These are phyloP conservation scores for Cytidiella melzeri DNA, from an alignment of 768 basidiomycete species.

Conservation along the genomic window DNA sequence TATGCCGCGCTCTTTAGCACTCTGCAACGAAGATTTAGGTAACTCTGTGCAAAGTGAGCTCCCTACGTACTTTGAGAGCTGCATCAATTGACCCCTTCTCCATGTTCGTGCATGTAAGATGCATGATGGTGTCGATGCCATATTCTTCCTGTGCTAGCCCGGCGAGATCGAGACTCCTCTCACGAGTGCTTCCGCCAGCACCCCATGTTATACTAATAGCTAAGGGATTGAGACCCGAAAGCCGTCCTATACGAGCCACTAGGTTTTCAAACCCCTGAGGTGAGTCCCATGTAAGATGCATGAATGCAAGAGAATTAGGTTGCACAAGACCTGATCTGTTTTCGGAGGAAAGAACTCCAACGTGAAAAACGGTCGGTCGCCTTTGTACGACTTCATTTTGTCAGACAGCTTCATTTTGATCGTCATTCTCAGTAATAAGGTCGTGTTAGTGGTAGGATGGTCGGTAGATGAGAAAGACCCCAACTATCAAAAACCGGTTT, in stretches of 20 bases:
- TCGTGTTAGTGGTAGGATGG: too few relatives aligned
- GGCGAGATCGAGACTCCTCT: constrained; percentile 83
- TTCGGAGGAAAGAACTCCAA: constrained; percentile 98
- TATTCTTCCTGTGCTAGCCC: constrained; percentile 66
- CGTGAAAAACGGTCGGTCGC: constrained; percentile 71
- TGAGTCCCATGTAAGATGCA: too few relatives aligned
- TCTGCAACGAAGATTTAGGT: too few relatives aligned
- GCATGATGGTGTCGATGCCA: constrained; percentile 82
- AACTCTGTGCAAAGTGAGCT: too few relatives aligned
- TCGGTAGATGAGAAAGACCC: too few relatives aligned
- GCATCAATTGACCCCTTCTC: constrained; percentile 80
- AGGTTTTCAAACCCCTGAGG: constrained; percentile 87
- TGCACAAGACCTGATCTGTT: constrained; percentile 56
- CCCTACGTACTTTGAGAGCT: constrained; percentile 70
- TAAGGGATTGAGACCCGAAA: constrained; percentile 70
- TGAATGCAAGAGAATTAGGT: neutral
- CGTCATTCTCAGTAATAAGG: too few relatives aligned
- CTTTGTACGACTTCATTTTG: constrained; percentile 45
- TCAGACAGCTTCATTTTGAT: constrained; percentile 64
- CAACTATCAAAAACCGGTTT: too few relatives aligned
- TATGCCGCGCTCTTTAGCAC: constrained; percentile 76
- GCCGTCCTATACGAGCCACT: constrained; percentile 76
- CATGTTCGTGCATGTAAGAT: constrained; percentile 98
- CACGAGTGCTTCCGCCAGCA: constrained; percentile 88
- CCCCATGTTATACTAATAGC: constrained; percentile 97